phyloP scores from a whole-genome alignment of 768 basidiomycete species.

The Mycena latifolia region DNA sequence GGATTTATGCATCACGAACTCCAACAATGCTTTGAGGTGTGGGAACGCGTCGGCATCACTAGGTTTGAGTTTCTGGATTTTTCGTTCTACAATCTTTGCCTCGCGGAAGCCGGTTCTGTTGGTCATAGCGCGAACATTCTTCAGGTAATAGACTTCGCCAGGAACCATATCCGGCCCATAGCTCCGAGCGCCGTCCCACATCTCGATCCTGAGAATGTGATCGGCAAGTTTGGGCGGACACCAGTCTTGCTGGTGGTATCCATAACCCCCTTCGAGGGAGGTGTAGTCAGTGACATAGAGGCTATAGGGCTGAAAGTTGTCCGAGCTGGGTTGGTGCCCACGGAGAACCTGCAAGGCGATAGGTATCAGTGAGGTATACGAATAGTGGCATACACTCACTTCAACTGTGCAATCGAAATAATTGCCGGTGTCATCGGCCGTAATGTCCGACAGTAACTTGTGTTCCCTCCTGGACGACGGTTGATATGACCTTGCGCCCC shows the following conservation, averaged over 20 bases:
- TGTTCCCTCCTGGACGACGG: conserved; percentile 45
- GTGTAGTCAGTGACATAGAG: conserved; percentile 81
- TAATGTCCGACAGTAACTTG: conserved; percentile 63
- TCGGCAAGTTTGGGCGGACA: conserved; percentile 60
- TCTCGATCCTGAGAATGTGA: conserved; percentile 64
- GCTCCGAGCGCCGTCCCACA: conserved; percentile 66
- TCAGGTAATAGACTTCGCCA: conserved; percentile 65
- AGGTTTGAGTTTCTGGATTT: conserved; percentile 58
- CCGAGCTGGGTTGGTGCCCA: conserved; percentile 50
- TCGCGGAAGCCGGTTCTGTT: conserved; percentile 58
- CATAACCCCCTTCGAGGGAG: conserved; percentile 47
- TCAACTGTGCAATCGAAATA: conserved; percentile 77
- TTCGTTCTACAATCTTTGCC: conserved; percentile 63
- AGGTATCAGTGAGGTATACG: background rate
- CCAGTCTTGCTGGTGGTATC: conserved; percentile 57
- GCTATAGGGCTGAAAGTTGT: conserved; percentile 49
- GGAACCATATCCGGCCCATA: conserved; percentile 57
- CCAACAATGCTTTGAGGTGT: conserved; percentile 62
- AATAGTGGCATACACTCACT: conserved; percentile 48
- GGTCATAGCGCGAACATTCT: conserved; percentile 62
- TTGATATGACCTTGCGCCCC: background rate
- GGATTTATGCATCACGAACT: conserved; percentile 51
- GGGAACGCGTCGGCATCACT: conserved; percentile 48
- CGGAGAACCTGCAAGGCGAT: conserved; percentile 58
- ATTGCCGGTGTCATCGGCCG: conserved; percentile 61